A percentile compares a stretch with the other conserved stretches of the same genome.
phyloP scores from a whole-genome alignment of 768 basidiomycete genomes.

The Mycena amicta region DNA sequence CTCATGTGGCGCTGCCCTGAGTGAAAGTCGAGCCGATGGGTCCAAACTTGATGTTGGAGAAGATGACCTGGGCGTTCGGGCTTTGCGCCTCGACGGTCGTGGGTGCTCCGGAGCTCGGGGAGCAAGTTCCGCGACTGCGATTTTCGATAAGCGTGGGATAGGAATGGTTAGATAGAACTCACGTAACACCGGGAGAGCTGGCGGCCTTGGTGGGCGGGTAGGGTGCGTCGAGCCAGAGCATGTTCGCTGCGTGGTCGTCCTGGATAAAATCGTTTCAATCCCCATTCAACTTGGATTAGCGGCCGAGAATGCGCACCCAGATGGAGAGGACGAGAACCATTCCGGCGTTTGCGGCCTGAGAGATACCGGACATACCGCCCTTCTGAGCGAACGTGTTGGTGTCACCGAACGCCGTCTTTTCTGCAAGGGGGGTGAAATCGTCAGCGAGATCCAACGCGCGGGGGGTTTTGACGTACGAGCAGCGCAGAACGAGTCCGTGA shows the following conservation, averaged over 20 bases:
- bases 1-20: background rate
- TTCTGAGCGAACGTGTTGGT: slow-evolving; percentile 36
- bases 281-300: background rate
- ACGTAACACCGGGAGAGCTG: slow-evolving; percentile 15
- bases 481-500: slow-evolving; percentile 44
- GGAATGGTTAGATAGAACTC: background rate
- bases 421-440: too few relatives aligned
- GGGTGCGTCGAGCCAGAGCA: slow-evolving; percentile 46
- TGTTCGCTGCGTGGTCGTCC: slow-evolving; percentile 27
- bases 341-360: slow-evolving; percentile 22
- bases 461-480: slow-evolving; percentile 39
- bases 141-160: background rate
- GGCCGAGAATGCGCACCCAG: slow-evolving; percentile 1
- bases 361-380: slow-evolving; percentile 33
- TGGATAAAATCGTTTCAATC: background rate
- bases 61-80: slow-evolving; percentile 37
- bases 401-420: slow-evolving; percentile 39
- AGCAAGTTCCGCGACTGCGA: slow-evolving; percentile 38
- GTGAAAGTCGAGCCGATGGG: slow-evolving; percentile 30
- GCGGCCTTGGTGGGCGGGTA: slow-evolving; percentile 14
- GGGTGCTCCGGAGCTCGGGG: slow-evolving; percentile 41
- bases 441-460: too few relatives aligned
- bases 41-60: slow-evolving; percentile 47
- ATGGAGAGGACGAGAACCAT: slow-evolving; percentile 45
- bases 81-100: slow-evolving; percentile 35